Percentiles rank a stretch among this genome's conserved stretches.
Evolutionary conservation across 805 yeast genomes (phyloP).

Genomic region (Yamadazyma philogaea): DNA sequence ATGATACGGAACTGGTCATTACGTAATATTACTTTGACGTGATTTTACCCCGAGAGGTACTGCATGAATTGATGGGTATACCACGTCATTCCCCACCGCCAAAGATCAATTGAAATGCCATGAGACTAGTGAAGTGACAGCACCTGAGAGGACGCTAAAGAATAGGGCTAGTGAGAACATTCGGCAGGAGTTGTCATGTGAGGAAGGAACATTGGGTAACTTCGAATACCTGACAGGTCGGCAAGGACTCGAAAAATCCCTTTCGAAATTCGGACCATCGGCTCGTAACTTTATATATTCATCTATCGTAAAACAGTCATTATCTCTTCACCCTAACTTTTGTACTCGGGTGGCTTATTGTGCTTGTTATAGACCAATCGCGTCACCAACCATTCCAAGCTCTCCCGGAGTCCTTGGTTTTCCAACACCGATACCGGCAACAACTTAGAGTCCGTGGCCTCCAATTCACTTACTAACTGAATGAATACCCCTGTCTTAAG

Average conservation of each 20-base stretch:
- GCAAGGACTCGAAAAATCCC: not conserved
- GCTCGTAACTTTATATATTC: not conserved
- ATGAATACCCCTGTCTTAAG: conserved; percentile 80
- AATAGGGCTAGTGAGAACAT: too few species aligned
- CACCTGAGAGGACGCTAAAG: too few species aligned
- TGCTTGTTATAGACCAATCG: conserved; percentile 66
- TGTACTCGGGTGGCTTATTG: conserved; percentile 57
- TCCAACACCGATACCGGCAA: conserved; percentile 84
- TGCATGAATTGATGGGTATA: too few species aligned
- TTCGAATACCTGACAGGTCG: not conserved
- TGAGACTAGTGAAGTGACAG: too few species aligned
- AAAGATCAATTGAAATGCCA: too few species aligned
- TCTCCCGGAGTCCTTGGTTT: conserved; percentile 80
- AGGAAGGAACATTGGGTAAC: too few species aligned
- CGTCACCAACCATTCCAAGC: conserved; percentile 83
- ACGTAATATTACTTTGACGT: too few species aligned
- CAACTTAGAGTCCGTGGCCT: conserved; percentile 88
- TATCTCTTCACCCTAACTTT: conserved; percentile 15
- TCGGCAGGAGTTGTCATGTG: too few species aligned
- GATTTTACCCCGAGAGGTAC: too few species aligned
- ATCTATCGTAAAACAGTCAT: not conserved
- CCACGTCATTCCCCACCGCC: too few species aligned
- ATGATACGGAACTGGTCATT: not conserved
- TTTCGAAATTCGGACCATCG: not conserved
- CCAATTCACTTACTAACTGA: conserved; percentile 74